Conservation (phyloP, 2,329 filamentous ascomycete genomes). For the Periglandula ipomoeae region DNA sequence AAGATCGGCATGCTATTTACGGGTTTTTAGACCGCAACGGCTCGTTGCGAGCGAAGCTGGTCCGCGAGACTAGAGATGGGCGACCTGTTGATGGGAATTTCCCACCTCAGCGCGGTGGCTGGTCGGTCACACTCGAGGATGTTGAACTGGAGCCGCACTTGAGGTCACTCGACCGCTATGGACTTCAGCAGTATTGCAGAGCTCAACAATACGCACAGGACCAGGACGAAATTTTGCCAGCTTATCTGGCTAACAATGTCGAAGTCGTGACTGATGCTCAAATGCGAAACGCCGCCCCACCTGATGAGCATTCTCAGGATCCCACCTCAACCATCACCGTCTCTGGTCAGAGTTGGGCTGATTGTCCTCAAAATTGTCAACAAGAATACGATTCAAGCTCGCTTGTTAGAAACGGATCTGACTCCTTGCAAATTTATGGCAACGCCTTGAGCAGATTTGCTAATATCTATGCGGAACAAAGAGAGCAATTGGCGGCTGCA, state of each 20-base stretch:
- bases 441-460: no score
- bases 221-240: conserved; percentile 38
- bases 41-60: conserved; percentile 55
- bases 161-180: conserved; percentile 36
- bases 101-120: conserved; percentile 46
- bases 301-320: conserved; percentile 14
- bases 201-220: conserved; percentile 52
- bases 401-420: no score
- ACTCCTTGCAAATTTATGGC: no score
- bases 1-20: conserved; percentile 52
- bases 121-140: conserved; percentile 56
- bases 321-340: conserved; percentile 12
- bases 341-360: conserved; percentile 13
- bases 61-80: conserved; percentile 51
- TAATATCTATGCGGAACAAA: no score
- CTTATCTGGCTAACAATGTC: conserved; percentile 39
- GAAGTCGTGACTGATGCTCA: conserved; percentile 44
- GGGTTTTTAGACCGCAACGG: conserved; percentile 56
- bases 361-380: no score
- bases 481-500: no score
- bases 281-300: conserved; percentile 27
- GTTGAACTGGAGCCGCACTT: conserved; percentile 50
- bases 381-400: no score
- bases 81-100: conserved; percentile 50
- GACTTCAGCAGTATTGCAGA: conserved; percentile 56